Evolutionary conservation across 2,329 filamentous ascomycete genomes (phyloP).

Genomic region (Alternaria gansuensis): DNA sequence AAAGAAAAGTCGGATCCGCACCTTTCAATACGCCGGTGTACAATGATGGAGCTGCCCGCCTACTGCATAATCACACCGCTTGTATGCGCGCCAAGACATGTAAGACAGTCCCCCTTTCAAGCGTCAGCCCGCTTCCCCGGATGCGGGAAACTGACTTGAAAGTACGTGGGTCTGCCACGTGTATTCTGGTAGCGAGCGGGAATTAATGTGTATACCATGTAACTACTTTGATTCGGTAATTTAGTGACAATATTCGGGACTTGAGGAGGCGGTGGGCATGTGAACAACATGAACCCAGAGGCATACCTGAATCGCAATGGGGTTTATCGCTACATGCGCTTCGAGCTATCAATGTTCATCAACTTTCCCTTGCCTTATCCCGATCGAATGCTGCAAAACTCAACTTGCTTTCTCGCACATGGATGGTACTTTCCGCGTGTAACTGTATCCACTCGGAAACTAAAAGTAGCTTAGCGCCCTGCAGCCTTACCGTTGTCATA

Average conservation of each 20-base stretch:
- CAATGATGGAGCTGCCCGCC: slow-evolving; percentile 28
- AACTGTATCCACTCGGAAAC: slow-evolving; percentile 1
- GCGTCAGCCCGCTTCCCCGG: slow-evolving; percentile 34
- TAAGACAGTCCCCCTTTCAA: slow-evolving; percentile 6
- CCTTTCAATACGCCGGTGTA: slow-evolving; percentile 5
- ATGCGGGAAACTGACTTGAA: slow-evolving; percentile 30
- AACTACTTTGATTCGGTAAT: background rate
- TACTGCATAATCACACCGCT: slow-evolving; percentile 44
- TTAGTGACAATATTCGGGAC: background rate
- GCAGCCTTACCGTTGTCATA: slow-evolving; percentile 16
- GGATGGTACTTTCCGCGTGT: slow-evolving; percentile 1
- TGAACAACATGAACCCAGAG: background rate
- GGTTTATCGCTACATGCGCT: background rate
- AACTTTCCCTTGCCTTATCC: background rate
- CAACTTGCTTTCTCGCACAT: background rate
- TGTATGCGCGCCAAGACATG: slow-evolving; percentile 29
- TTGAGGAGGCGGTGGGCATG: background rate
- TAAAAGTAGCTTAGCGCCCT: slow-evolving; percentile 5
- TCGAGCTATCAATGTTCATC: background rate
- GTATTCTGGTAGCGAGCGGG: slow-evolving; percentile 18
- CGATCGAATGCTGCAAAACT: background rate
- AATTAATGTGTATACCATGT: background rate
- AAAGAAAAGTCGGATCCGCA: background rate
- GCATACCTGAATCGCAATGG: background rate
- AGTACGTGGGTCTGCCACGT: slow-evolving; percentile 26